Evolutionary conservation across 306 rosid genomes (phyloP).

Genomic region (Ziziphus jujuba): DNA sequence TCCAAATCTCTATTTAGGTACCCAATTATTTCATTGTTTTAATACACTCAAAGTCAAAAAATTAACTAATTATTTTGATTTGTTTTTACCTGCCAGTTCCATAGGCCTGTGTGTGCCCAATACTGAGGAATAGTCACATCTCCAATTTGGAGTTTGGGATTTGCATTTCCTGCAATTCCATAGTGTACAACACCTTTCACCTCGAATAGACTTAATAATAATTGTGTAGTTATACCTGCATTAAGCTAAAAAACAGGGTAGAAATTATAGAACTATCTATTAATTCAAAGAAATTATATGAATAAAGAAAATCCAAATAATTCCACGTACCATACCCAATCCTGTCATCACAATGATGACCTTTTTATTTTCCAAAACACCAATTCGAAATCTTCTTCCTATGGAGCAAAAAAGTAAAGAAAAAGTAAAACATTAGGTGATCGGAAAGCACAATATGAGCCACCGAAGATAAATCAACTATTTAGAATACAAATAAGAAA

Average conservation of each 20-base stretch:
- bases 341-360: constrained; percentile 69
- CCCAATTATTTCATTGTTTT: not conserved
- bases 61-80: not conserved
- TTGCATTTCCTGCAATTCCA: constrained; percentile 79
- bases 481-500: no score
- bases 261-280: not conserved
- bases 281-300: not conserved
- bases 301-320: not conserved
- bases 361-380: constrained; percentile 41
- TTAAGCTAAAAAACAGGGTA: constrained; percentile 43
- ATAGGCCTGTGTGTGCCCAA: constrained; percentile 83
- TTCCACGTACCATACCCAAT: constrained; percentile 54
- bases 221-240: constrained; percentile 64
- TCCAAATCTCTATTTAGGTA: constrained; percentile 47
- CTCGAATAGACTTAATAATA: constrained; percentile 52
- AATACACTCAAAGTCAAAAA: not conserved
- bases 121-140: constrained; percentile 67
- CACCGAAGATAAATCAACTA: no score
- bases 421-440: not conserved
- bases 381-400: constrained; percentile 78
- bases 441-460: no score
- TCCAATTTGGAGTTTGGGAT: constrained; percentile 69
- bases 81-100: constrained; percentile 77
- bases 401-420: not conserved
- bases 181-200: constrained; percentile 64